phyloP scores from a whole-genome alignment of 73 alveolate species.

The Paramecium primaurelia region DNA sequence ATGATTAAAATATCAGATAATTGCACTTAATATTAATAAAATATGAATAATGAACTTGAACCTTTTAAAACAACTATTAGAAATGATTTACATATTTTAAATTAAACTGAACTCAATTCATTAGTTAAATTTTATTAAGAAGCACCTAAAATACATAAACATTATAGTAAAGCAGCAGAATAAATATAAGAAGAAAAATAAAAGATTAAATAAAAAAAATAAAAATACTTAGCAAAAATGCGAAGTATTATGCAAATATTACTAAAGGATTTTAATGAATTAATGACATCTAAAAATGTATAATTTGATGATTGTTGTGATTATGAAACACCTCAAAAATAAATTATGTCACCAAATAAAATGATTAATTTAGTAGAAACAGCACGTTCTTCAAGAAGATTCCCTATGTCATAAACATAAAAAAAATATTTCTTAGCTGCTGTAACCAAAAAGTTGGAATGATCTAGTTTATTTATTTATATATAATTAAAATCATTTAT shows the following conservation, averaged over 20 bases:
- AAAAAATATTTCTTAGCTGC: slow-evolving; percentile 8
- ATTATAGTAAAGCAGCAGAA: background rate
- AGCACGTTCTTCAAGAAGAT: slow-evolving; percentile 43
- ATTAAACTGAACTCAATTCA: background rate
- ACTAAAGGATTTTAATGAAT: slow-evolving; percentile 12
- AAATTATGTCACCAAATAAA: slow-evolving; percentile 4
- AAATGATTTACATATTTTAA: background rate
- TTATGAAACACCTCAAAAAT: slow-evolving; percentile 16
- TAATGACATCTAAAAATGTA: slow-evolving; percentile 17
- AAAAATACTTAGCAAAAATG: slow-evolving; percentile 2
- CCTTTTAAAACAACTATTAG: background rate
- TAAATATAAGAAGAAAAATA: background rate
- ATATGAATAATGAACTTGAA: background rate
- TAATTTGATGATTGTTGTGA: background rate
- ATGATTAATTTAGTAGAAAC: slow-evolving; percentile 11
- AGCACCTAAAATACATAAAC: slow-evolving; percentile 10
- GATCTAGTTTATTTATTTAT: background rate
- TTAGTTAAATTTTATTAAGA: background rate
- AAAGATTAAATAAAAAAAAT: slow-evolving; percentile 4
- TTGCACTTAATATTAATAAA: background rate
- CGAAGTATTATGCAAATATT: background rate
- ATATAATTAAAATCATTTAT: background rate
- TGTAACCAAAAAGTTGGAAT: background rate
- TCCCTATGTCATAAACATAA: background rate
- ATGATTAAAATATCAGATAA: slow-evolving; percentile 6